Evolutionary conservation across 441 rosid species (phyloP).

Genomic region (Eruca vesicaria): DNA sequence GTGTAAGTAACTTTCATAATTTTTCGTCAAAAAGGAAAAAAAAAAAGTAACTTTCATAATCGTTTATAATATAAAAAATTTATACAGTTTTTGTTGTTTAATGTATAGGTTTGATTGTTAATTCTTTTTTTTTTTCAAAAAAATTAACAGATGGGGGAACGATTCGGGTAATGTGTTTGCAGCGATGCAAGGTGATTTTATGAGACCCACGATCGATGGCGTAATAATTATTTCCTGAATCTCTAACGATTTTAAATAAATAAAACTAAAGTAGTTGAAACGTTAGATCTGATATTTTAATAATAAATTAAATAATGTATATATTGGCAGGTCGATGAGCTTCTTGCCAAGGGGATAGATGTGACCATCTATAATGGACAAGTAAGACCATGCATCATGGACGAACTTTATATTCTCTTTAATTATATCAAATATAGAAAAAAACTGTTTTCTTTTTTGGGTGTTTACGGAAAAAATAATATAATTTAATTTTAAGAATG

Average conservation of each 20-base stretch:
- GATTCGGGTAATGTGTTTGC: conserved; percentile 53
- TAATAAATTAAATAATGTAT: not conserved
- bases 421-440: not conserved
- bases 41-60: conserved; percentile 26
- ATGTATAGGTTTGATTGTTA: not conserved
- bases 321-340: conserved; percentile 68
- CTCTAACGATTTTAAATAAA: not conserved
- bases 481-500: not conserved
- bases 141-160: conserved; percentile 70
- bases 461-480: not conserved
- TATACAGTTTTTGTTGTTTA: not conserved
- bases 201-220: conserved; percentile 74
- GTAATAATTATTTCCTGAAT: conserved; percentile 33
- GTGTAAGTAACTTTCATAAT: conserved; percentile 39
- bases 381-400: conserved; percentile 40
- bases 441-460: not conserved
- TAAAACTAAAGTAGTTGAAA: not conserved
- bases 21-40: too few relatives aligned
- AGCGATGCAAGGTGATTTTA: conserved; percentile 59
- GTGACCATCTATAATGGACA: conserved; percentile 90
- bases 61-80: not conserved
- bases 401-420: not conserved
- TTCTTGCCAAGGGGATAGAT: conserved; percentile 72
- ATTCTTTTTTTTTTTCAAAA: not conserved
- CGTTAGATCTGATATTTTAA: not conserved